These are phyloP conservation scores for Cicer pinnatifidum DNA, from an alignment of 306 rosid species.

Conservation along the genomic window DNA sequence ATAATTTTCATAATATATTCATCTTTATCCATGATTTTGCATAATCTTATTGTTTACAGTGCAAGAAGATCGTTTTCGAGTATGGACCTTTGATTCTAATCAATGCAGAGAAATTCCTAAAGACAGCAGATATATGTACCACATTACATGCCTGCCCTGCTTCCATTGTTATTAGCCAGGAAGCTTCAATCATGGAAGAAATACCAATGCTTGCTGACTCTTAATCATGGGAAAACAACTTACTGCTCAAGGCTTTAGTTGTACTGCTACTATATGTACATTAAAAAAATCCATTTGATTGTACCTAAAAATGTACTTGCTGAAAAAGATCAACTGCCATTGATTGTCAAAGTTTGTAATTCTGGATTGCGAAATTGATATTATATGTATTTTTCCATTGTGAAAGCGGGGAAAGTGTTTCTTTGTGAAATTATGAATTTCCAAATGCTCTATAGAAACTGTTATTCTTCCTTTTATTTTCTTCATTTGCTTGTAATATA, in stretches of 20 bases:
- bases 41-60: constrained; percentile 55
- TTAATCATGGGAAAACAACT: constrained; percentile 37
- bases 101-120: constrained; percentile 78
- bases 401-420: not conserved
- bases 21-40: not conserved
- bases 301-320: constrained; percentile 5
- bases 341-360: not conserved
- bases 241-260: not conserved
- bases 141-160: constrained; percentile 66
- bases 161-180: constrained; percentile 11
- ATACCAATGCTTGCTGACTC: constrained; percentile 49
- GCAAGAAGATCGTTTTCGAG: constrained; percentile 80
- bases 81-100: constrained; percentile 70
- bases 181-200: constrained; percentile 43
- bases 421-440: not conserved
- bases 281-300: constrained; percentile 2
- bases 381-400: constrained; percentile 3
- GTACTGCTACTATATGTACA: constrained; percentile 20
- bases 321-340: not conserved
- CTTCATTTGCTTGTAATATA: not conserved
- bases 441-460: not conserved
- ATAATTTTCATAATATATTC: not conserved
- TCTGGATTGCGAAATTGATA: constrained; percentile 18
- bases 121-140: constrained; percentile 71
- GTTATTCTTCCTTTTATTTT: not conserved